Conservation (phyloP, 2,329 filamentous ascomycete species). For the Colletotrichum lupini region DNA sequence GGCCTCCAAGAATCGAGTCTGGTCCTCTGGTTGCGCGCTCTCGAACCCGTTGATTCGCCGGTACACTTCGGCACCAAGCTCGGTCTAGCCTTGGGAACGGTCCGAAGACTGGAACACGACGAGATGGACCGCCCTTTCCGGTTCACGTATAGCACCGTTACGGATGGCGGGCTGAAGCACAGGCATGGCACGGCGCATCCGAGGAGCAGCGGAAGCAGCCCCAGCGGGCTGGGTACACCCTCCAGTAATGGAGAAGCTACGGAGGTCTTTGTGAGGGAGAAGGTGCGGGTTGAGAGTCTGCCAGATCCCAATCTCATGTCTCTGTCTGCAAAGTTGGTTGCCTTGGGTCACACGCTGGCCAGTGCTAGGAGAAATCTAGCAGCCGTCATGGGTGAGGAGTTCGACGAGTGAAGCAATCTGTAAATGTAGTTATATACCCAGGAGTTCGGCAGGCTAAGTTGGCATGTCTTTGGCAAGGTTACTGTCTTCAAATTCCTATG, state of each 20-base stretch:
- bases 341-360: constrained; percentile 78
- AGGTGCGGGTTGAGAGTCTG: constrained; percentile 82
- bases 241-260: constrained; percentile 41
- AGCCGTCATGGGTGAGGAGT: constrained; percentile 77
- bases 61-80: constrained; percentile 73
- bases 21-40: constrained; percentile 75
- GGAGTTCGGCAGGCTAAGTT: constrained; percentile 15
- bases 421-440: constrained; percentile 38
- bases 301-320: constrained; percentile 89
- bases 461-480: background rate
- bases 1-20: constrained; percentile 77
- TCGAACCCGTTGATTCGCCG: constrained; percentile 74
- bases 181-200: constrained; percentile 26
- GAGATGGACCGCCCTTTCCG: constrained; percentile 83
- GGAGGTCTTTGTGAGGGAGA: constrained; percentile 88
- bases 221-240: constrained; percentile 22
- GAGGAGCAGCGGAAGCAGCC: constrained; percentile 13
- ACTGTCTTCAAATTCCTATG: constrained; percentile 32
- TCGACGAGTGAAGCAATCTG: constrained; percentile 43
- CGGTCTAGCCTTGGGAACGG: constrained; percentile 75
- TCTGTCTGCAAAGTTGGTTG: constrained; percentile 83
- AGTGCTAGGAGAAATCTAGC: constrained; percentile 78
- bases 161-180: constrained; percentile 38
- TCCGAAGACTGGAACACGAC: constrained; percentile 76
- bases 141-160: constrained; percentile 56